A percentile compares a stretch with the other conserved stretches of the same genome.
These are phyloP conservation scores for Hanseniaspora meyeri DNA, from an alignment of 805 yeast genomes.

Conservation along the genomic window DNA sequence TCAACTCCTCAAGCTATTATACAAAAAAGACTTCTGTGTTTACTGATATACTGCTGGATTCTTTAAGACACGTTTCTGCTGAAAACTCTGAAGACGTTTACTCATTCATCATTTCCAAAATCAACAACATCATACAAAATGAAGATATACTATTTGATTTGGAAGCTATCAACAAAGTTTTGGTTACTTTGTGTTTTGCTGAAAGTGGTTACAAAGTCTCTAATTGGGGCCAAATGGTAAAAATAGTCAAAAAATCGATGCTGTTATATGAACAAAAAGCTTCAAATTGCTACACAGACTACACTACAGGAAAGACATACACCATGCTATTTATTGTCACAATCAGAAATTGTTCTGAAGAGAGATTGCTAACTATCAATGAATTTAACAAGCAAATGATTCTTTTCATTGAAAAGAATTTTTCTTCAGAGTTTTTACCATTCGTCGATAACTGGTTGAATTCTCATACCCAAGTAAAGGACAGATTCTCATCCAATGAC, in stretches of 20 bases:
- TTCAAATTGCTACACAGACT: not conserved
- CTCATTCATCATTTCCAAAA: conserved; percentile 22
- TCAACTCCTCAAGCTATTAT: conserved; percentile 19
- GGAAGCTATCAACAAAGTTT: conserved; percentile 30
- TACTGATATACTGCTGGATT: conserved; percentile 45
- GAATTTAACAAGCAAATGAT: conserved; percentile 33
- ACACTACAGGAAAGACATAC: conserved; percentile 23
- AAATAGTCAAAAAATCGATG: conserved; percentile 16
- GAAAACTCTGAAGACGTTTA: conserved; percentile 40
- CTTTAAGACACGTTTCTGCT: conserved; percentile 40
- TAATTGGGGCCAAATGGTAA: conserved; percentile 34
- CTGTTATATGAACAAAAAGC: not conserved
- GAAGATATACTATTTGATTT: conserved; percentile 15
- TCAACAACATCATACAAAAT: conserved; percentile 17
- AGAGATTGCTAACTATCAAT: conserved; percentile 34
- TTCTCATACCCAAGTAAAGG: conserved; percentile 1
- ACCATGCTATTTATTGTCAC: conserved; percentile 38
- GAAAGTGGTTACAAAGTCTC: conserved; percentile 57
- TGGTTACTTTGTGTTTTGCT: conserved; percentile 44
- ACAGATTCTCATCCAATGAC: not conserved
- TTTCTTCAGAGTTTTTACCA: conserved; percentile 38
- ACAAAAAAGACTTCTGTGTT: conserved; percentile 31
- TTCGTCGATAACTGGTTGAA: conserved; percentile 29
- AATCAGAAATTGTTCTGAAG: conserved; percentile 42
- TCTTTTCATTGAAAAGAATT: conserved; percentile 29